Evolutionary conservation across 352 stramenopile genomes (phyloP), one percentile per base, ranked within the genome.

Genomic region (Thalassiosira livingstoniorum): DNA sequence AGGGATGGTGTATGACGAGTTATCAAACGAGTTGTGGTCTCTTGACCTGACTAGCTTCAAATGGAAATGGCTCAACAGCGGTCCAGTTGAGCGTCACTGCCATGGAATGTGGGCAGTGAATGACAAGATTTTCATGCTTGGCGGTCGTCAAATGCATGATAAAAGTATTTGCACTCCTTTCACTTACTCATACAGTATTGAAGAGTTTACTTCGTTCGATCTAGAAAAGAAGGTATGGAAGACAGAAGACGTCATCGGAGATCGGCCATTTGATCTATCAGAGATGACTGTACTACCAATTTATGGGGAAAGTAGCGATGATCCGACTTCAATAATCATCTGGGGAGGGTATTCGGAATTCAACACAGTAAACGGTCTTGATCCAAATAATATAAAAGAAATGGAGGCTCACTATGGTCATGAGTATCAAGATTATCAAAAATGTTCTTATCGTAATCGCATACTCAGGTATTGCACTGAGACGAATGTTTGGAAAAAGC

Each of bases 211-310:
- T 47, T 67, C 42, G 1, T 80, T 58, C 75, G 72, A 80, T 47
- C 18, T 80, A 5, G n/a, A 15, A 23, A 43, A 37, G 1, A 80
- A 54, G 45, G 29, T 15, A 11, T 80, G 71, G 71, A 57, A 34
- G 11, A 11, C 54, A 1, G 71, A 75, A 37, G n/a, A 25, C 13
- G 31, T 75, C 2, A 39, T 75, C 32, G 73, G 54, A 18, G 34
- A 76, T 61, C 42, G 73, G 18, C 63, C 64, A 61, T 43, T 64
- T 67, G 63, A 68, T 35, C 4, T 81, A 4, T 47, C 15, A 23
- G 73, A 81, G 43, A 77, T 77, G 21, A 75, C 64, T n/a, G 64
- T 81, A 13, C 54, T 81, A 39, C 64, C 73, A 34, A 25, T 81
- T 7, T 69, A 81, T 34, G 60, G 58, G 2, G 47, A 60, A 58